Evolutionary conservation across 495 filamentous ascomycete species (phyloP).

Genomic region (Darksidea phi): DNA sequence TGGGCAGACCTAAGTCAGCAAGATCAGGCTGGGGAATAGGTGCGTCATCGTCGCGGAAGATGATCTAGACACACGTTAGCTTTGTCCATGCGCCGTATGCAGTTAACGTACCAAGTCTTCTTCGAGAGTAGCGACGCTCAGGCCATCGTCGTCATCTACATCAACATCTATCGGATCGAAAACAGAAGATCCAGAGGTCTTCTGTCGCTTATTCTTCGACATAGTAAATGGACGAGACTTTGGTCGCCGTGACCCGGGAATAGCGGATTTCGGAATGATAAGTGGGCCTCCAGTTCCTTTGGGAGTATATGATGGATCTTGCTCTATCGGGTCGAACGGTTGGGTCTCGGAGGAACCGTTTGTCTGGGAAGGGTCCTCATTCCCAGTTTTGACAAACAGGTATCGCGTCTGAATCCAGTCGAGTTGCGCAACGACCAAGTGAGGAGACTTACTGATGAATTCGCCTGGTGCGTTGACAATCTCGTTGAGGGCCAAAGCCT

Average conservation of each 20-base stretch:
- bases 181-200: constrained; percentile 32
- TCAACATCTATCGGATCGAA: constrained; percentile 34
- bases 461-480: constrained; percentile 72
- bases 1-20: constrained; percentile 17
- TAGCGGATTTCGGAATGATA: constrained; percentile 53
- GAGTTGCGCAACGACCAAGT: constrained; percentile 70
- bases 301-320: constrained; percentile 55
- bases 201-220: constrained; percentile 37
- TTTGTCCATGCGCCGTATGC: too few relatives aligned
- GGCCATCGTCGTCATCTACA: constrained; percentile 35
- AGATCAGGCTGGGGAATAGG: background rate
- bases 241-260: constrained; percentile 45
- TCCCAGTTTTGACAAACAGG: constrained; percentile 61
- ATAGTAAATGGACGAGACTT: constrained; percentile 11
- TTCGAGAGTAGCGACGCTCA: constrained; percentile 53
- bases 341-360: constrained; percentile 31
- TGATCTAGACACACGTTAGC: constrained; percentile 10
- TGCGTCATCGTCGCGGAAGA: constrained; percentile 45
- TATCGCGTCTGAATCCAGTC: constrained; percentile 95
- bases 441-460: constrained; percentile 56
- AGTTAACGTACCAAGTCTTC: constrained; percentile 47
- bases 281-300: constrained; percentile 44
- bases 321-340: constrained; percentile 48
- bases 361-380: background rate
- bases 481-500: constrained; percentile 78